phyloP scores from a whole-genome alignment of 2,329 filamentous ascomycete genomes.

The Byssoonygena ceratinophila region DNA sequence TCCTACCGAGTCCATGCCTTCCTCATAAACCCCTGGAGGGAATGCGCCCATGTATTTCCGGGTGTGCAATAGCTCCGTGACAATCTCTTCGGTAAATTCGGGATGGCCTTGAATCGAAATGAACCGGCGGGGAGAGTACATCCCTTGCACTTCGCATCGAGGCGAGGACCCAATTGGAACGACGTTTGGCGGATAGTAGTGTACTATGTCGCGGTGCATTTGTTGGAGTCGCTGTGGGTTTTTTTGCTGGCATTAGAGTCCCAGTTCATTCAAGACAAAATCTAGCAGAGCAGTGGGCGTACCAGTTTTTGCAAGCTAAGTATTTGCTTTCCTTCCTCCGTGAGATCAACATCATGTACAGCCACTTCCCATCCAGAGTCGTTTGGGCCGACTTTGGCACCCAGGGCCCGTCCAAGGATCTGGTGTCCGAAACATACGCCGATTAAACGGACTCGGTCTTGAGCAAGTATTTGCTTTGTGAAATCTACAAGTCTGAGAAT shows the following conservation, averaged over 20 bases:
- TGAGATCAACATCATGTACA: slow-evolving; percentile 59
- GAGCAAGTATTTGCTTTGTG: slow-evolving; percentile 51
- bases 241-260: neutral
- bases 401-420: slow-evolving; percentile 65
- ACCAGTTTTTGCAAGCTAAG: slow-evolving; percentile 57
- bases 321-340: slow-evolving; percentile 57
- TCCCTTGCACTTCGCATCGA: slow-evolving; percentile 64
- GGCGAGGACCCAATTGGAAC: slow-evolving; percentile 55
- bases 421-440: slow-evolving; percentile 85
- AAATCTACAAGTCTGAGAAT: slow-evolving; percentile 64
- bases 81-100: slow-evolving; percentile 65
- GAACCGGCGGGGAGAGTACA: slow-evolving; percentile 56
- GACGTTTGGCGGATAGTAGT: slow-evolving; percentile 50
- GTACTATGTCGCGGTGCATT: slow-evolving; percentile 75
- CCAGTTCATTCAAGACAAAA: neutral
- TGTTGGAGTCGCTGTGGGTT: slow-evolving; percentile 54
- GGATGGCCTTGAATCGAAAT: slow-evolving; percentile 80
- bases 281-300: slow-evolving; percentile 12
- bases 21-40: slow-evolving; percentile 55
- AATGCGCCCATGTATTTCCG: slow-evolving; percentile 60
- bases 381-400: slow-evolving; percentile 55
- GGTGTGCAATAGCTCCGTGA: slow-evolving; percentile 55
- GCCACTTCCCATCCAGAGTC: slow-evolving; percentile 70
- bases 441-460: slow-evolving; percentile 57
- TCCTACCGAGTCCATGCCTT: slow-evolving; percentile 55